Base-by-base conservation (phyloP, 148 eudicot species). In the Rhododendron williamsianum region DNA sequence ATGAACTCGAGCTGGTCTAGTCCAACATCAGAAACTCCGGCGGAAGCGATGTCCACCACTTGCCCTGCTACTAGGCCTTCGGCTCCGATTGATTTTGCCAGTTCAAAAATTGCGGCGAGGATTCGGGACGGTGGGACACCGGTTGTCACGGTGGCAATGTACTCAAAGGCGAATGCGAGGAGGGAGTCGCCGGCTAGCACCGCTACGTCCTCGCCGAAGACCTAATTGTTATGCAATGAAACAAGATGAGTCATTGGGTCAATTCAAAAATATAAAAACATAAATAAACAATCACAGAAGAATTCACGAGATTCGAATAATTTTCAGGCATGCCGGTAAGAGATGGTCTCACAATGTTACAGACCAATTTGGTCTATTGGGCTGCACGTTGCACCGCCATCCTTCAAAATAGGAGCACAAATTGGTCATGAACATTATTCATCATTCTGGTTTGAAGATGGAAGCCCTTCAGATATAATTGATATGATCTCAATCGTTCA, bases 31-130 rank as follows among this genome's bases (percentile, higher is more conserved):
- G 87, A 15, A 6, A 43, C 63, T 0, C 90, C 92, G 9, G 87
- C 69, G 12, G 84, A 88, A 27, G 35, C 10, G 1, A 90, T 36
- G 48, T 90, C 90, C 38, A 85, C 92, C 12, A 90, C 90, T 82
- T 90, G 92, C 3, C 92, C 90, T 0, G 88, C 89, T 0, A 90
- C 92, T 12, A 90, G 84, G 7, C 90, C 92, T 43, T 90, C 92
- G 3, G 90, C 48, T 35, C 90, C 92, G 0, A 86, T 82, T 0
- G 88, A 80, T 38, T 82, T 86, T 11, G 89, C 92, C 65, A 90
- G 71, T 76, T 90, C 90, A 0, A 82, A 89, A 4, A 90, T 58
- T 0, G 89, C 90, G 2, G 54, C 69, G 16, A 88, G 65, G 1
- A 87, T 38, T 46, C 81, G 73, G 4, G 77, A 25, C 15, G 88